phyloP scores from a whole-genome alignment of 768 basidiomycete genomes.

The Rhodocollybia butyracea region DNA sequence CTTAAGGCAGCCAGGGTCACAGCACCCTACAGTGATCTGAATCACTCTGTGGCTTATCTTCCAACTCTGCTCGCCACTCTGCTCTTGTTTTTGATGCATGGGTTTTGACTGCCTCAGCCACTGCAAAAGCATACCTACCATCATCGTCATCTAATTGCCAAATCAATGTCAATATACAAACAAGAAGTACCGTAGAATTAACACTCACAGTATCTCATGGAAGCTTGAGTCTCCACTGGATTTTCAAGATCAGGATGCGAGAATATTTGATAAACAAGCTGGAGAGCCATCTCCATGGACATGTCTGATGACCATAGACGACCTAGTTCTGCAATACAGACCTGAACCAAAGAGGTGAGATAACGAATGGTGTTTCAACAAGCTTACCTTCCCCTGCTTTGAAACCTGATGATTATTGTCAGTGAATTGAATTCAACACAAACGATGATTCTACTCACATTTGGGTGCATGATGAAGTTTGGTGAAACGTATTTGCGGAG shows the following conservation, averaged over 20 bases:
- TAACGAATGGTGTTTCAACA: background rate
- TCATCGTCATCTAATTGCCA: constrained; percentile 27
- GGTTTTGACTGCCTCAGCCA: constrained; percentile 18
- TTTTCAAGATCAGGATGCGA: constrained; percentile 26
- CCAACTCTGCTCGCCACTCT: constrained; percentile 21
- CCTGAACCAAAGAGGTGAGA: constrained; percentile 7
- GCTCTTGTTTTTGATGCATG: constrained; percentile 23
- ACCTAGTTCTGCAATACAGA: constrained; percentile 27
- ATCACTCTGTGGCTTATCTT: no score
- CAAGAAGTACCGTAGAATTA: background rate
- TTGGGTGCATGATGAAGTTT: constrained; percentile 27
- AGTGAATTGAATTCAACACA: background rate
- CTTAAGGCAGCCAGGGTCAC: no score
- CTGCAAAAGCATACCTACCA: constrained; percentile 25
- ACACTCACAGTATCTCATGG: constrained; percentile 25
- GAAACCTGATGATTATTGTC: constrained; percentile 18
- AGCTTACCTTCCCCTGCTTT: constrained; percentile 26
- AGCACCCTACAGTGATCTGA: no score
- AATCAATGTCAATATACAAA: background rate
- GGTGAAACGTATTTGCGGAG: constrained; percentile 26
- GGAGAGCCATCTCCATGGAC: constrained; percentile 22
- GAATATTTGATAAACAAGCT: constrained; percentile 22
- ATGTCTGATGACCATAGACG: constrained; percentile 28
- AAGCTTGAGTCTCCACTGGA: constrained; percentile 26
- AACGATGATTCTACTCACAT: constrained; percentile 15